Base-by-base conservation (phyloP, 2,329 filamentous ascomycete species). In the Cyphellophora europaea region DNA sequence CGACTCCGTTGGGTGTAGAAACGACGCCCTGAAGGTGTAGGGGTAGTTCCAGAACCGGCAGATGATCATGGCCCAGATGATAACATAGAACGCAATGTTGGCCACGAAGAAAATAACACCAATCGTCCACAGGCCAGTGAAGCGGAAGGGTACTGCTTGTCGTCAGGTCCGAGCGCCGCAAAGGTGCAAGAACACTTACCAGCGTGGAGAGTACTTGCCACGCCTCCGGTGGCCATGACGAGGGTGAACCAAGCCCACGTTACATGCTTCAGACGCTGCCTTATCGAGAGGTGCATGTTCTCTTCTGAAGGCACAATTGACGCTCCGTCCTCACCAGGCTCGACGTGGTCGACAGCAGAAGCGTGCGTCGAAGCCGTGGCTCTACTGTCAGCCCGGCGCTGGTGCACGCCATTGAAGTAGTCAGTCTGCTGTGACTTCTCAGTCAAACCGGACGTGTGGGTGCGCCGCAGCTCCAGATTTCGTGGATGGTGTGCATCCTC, bases 201-300 rank as follows among this genome's bases (percentile, higher is more conserved):
- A 33, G 56, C 54, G 49, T 72, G 66, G 15, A 79, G 48, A 5
- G 75, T 72, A 54, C 77, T 78, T 4, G 74, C 72, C 40, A 76
- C 61, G 0, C 72, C 71, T 4, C 71, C 72, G 0, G 72, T 76
- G 2, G 72, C 71, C 72, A 76, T 79, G 1, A 72, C 77, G 56
- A 77, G 62, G 11, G 82, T 84, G 50, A 87, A 89, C 69, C 78
- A 89, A 0, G 82, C 86, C 83, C 83, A 89, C 1, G 75, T 78
- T 44, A 77, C 70, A 56, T 79, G 74, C 33, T 69, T 58, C 29
- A 78, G 67, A n/a, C 74, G 59, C 44, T 74, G 61, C 42, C 61
- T 67, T 8, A 32, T 4, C 30, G 30, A 11, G 6, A 32, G 30
- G 6, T 23, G 23, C 6, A 17, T 25, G 11, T 3, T 17, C 5